Base-by-base conservation (phyloP, 169 alveolate species). In the Miamiensis avidus region DNA sequence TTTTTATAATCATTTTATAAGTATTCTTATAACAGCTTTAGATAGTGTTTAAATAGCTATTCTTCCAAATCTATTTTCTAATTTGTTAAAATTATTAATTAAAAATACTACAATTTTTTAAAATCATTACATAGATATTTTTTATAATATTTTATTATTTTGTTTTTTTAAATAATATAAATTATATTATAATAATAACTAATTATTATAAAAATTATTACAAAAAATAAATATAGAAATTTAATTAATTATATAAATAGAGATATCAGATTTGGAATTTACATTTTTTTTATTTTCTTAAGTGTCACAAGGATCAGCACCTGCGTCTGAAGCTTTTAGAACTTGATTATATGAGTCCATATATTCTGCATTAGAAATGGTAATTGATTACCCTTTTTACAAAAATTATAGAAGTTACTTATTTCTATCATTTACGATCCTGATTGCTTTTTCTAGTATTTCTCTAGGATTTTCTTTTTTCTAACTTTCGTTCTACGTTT, bases 351-450 rank as follows among this genome's bases (percentile, higher is more conserved):
- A 34, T 64, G 29, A 28, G 4, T 28, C 65, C 84, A 79, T 79
- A 49, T 49, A 79, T 29, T 79, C 84, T 79, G 32, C 75, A 49
- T 79, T 79, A 49, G 84, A 49, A 79, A 79, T 72, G 4, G 29
- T 33, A 49, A 79, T 74, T 27, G 65, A 49, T 49, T 79, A 30
- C 0, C 49, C 75, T n/a, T 31, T 64, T 72, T 79, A 34, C 29
- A 79, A 79, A 49, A 79, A 34, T 26, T 26, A 34, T 29, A 49
- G 33, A 15, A 79, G 75, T 29, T 79, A 34, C 64, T 33, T 15
- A 29, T 73, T 73, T 73, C 28, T 73, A 15, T 73, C 20, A 49
- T 49, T 20, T 49, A 49, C 20, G 20, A 4, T 49, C 20, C 20
- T 49, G 69, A 49, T 49, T 49, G 69, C 4, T 49, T 11, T 11